Evolutionary conservation across 108 stramenopile genomes (phyloP).

Genomic region (Nitzschia sp.): DNA sequence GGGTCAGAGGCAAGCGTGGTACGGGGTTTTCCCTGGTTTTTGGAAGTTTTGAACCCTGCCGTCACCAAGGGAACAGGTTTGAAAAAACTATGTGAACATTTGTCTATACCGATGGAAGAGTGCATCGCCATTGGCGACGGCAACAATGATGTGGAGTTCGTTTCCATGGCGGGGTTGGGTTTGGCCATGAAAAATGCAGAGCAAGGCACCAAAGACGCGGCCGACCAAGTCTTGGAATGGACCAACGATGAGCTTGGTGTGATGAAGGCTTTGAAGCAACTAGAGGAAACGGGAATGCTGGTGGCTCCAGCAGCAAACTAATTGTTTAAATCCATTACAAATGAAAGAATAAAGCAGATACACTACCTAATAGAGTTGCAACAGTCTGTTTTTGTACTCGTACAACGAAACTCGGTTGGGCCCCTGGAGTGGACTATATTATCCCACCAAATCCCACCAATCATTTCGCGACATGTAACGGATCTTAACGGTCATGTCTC

Average conservation of each 20-base stretch:
- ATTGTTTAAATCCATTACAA: neutral
- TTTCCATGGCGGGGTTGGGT: constrained; percentile 60
- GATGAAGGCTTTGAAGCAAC: constrained; percentile 39
- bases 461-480: no score
- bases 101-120: constrained; percentile 44
- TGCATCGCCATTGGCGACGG: constrained; percentile 77
- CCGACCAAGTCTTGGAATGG: constrained; percentile 49
- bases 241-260: constrained; percentile 75
- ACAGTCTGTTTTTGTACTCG: no score
- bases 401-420: no score
- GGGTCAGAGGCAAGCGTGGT: constrained; percentile 30
- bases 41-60: constrained; percentile 50
- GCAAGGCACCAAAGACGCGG: constrained; percentile 47
- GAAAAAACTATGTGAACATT: constrained; percentile 42
- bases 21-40: constrained; percentile 51
- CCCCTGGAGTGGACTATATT: no score
- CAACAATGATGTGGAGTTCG: constrained; percentile 73
- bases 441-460: no score
- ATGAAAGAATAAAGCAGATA: no score
- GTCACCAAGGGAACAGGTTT: constrained; percentile 65
- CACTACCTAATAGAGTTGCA: no score
- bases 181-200: constrained; percentile 77
- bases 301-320: neutral
- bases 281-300: neutral
- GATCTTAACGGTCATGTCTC: no score